phyloP scores from a whole-genome alignment of 2,329 filamentous ascomycete genomes.

The Calonectria pteridis region DNA sequence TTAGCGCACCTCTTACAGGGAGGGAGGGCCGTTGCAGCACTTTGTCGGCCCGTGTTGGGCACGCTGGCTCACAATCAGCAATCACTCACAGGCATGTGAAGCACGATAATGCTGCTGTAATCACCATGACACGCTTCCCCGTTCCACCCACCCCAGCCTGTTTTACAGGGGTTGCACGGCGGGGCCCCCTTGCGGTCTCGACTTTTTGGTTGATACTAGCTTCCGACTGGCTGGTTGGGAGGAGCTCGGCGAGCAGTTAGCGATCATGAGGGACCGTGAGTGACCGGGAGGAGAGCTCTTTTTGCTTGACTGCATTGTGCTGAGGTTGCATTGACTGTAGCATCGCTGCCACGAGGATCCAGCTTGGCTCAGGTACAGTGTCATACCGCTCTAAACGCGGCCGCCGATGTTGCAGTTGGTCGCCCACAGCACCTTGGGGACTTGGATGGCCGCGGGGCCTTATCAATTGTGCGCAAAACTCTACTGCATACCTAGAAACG shows the following conservation, averaged over 20 bases:
- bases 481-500: neutral
- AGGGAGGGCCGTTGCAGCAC: neutral
- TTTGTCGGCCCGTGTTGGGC: slow-evolving; percentile 15
- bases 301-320: slow-evolving; percentile 26
- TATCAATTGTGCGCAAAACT: slow-evolving; percentile 24
- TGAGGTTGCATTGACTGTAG: slow-evolving; percentile 33
- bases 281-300: neutral
- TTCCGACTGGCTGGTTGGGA: slow-evolving; percentile 25
- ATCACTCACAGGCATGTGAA: slow-evolving; percentile 36
- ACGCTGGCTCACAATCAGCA: slow-evolving; percentile 27
- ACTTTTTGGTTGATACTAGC: slow-evolving; percentile 11
- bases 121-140: slow-evolving; percentile 20
- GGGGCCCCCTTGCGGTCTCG: slow-evolving; percentile 14
- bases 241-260: slow-evolving; percentile 13
- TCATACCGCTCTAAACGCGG: slow-evolving; percentile 30
- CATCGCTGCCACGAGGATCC: slow-evolving; percentile 26
- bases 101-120: slow-evolving; percentile 34
- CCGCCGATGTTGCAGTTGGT: slow-evolving; percentile 35
- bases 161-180: slow-evolving; percentile 6
- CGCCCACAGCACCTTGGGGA: slow-evolving; percentile 17
- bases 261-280: slow-evolving; percentile 15
- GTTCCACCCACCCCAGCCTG: slow-evolving; percentile 12
- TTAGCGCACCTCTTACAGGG: slow-evolving; percentile 28
- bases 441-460: slow-evolving; percentile 11
- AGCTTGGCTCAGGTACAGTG: slow-evolving; percentile 19